Conservation (phyloP, 192 early-diverging fungal species). For the Podila minutissima region DNA sequence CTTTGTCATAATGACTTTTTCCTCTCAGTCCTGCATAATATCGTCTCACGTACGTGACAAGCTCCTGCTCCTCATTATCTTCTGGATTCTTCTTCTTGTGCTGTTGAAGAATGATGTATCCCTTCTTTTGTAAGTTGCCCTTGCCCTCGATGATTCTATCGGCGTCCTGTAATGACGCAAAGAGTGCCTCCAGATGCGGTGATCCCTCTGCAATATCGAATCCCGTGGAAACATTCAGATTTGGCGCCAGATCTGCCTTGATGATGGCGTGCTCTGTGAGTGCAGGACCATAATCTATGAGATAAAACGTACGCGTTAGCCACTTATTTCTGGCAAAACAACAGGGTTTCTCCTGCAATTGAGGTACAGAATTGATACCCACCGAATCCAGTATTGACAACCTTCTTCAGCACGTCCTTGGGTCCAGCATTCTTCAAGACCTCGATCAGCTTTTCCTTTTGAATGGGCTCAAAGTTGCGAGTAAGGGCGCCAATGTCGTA, state of each 20-base stretch:
- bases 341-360: too few relatives aligned
- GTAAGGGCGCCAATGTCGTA: slow-evolving; percentile 73
- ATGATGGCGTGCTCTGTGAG: slow-evolving; percentile 87
- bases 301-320: too few relatives aligned
- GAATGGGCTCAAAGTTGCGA: slow-evolving; percentile 65
- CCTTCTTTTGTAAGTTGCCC: slow-evolving; percentile 46
- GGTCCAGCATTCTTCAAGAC: slow-evolving; percentile 65
- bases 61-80: slow-evolving; percentile 47
- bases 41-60: slow-evolving; percentile 36
- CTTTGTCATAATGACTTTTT: too few relatives aligned
- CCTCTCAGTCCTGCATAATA: not conserved
- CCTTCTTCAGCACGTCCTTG: slow-evolving; percentile 74
- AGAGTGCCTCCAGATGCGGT: slow-evolving; percentile 65
- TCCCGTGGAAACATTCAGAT: slow-evolving; percentile 66
- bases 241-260: slow-evolving; percentile 70
- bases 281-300: slow-evolving; percentile 83
- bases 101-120: slow-evolving; percentile 69
- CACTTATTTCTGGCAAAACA: not conserved
- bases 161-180: slow-evolving; percentile 74
- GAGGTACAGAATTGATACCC: slow-evolving; percentile 13
- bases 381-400: slow-evolving; percentile 66
- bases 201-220: slow-evolving; percentile 69
- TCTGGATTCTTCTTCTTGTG: slow-evolving; percentile 54
- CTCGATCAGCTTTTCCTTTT: slow-evolving; percentile 58
- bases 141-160: slow-evolving; percentile 73